Percentiles rank a stretch among this genome's conserved stretches.
Conservation (phyloP, 768 basidiomycete genomes). For the Phanerochaete carnosa region DNA sequence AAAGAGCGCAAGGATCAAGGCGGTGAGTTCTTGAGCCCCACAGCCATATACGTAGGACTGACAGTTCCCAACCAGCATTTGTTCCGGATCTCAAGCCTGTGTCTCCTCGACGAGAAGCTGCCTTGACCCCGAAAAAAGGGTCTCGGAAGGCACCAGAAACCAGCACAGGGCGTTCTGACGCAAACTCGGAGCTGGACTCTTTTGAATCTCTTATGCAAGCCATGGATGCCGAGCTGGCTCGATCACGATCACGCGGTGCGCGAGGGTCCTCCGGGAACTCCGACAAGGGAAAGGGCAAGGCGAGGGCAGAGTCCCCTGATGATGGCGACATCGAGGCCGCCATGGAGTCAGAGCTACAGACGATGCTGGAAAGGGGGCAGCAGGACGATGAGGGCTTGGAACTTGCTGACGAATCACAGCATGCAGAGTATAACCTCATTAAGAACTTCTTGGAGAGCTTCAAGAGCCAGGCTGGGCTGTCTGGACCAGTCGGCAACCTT, state of each 20-base stretch:
- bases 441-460: conserved; percentile 97
- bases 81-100: conserved; percentile 37
- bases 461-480: conserved; percentile 83
- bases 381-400: conserved; percentile 30
- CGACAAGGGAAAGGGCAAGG: conserved; percentile 47
- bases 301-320: conserved; percentile 19
- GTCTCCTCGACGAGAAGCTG: not conserved
- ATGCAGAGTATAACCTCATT: conserved; percentile 85
- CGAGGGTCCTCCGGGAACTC: conserved; percentile 12
- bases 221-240: conserved; percentile 82
- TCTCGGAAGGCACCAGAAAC: conserved; percentile 30
- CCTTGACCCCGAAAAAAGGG: not conserved
- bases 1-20: conserved; percentile 74
- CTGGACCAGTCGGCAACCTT: conserved; percentile 90
- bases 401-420: conserved; percentile 53
- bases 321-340: conserved; percentile 66
- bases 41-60: not conserved
- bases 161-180: conserved; percentile 20
- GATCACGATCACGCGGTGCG: conserved; percentile 21
- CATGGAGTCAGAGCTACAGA: conserved; percentile 86
- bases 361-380: conserved; percentile 42
- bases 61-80: conserved; percentile 43
- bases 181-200: conserved; percentile 76
- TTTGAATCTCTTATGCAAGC: conserved; percentile 97
- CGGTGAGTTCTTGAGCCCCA: conserved; percentile 49